Evolutionary conservation across 2,329 filamentous ascomycete genomes (phyloP).

Genomic region (Fusarium guadeloupense): DNA sequence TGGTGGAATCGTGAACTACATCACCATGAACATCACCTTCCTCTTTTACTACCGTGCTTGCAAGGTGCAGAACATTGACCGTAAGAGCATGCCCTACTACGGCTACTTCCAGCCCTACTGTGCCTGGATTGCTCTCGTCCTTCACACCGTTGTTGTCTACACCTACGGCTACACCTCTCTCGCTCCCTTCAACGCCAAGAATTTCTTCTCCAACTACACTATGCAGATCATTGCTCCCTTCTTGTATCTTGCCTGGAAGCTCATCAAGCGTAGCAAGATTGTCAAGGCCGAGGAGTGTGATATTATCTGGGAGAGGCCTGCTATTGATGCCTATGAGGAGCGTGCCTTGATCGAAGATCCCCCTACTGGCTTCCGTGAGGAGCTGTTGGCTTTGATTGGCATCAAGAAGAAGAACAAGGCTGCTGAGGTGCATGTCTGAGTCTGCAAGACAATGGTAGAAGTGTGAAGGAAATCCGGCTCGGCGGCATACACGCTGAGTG

Average conservation of each 20-base stretch:
- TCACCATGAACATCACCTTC: slow-evolving; percentile 65
- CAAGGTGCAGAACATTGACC: slow-evolving; percentile 56
- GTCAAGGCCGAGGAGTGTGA: slow-evolving; percentile 61
- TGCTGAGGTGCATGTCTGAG: slow-evolving; percentile 23
- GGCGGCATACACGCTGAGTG: background rate
- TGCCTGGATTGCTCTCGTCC: slow-evolving; percentile 29
- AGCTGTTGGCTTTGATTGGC: slow-evolving; percentile 25
- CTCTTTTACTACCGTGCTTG: slow-evolving; percentile 65
- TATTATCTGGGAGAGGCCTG: slow-evolving; percentile 62
- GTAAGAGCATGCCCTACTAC: slow-evolving; percentile 60
- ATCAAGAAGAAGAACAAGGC: slow-evolving; percentile 24
- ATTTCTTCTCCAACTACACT: slow-evolving; percentile 59
- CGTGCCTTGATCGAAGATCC: slow-evolving; percentile 46
- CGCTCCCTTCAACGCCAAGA: slow-evolving; percentile 59
- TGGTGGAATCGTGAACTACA: slow-evolving; percentile 60
- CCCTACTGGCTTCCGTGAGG: slow-evolving; percentile 53
- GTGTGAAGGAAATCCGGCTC: background rate
- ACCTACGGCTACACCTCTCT: slow-evolving; percentile 62
- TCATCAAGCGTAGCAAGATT: slow-evolving; percentile 63
- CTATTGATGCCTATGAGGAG: slow-evolving; percentile 62
- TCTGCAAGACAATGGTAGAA: background rate
- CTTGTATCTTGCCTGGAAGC: slow-evolving; percentile 64
- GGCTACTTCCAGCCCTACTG: slow-evolving; percentile 48
- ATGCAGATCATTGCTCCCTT: slow-evolving; percentile 59
- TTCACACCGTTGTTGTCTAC: slow-evolving; percentile 45